These are phyloP conservation scores for Yamadazyma philogaea DNA, from an alignment of 805 yeast species.

Conservation along the genomic window DNA sequence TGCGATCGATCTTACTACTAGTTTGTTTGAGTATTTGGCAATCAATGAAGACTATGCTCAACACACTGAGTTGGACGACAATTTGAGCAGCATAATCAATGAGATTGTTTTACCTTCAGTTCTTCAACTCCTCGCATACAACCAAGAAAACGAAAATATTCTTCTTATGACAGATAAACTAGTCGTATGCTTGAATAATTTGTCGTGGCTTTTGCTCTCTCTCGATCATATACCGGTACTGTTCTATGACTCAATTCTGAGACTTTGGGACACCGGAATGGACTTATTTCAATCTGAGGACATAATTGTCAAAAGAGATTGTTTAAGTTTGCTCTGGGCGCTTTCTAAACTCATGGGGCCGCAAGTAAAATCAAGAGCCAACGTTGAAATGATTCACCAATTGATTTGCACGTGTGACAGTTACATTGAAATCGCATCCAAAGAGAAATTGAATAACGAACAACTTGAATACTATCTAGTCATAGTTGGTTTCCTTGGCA, in stretches of 20 bases:
- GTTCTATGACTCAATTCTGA: slow-evolving; percentile 35
- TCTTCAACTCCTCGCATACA: slow-evolving; percentile 36
- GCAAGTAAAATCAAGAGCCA: slow-evolving; percentile 24
- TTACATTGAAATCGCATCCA: slow-evolving; percentile 2
- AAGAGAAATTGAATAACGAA: not conserved
- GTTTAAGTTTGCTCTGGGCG: slow-evolving; percentile 39
- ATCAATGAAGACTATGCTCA: slow-evolving; percentile 24
- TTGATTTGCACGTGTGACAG: slow-evolving; percentile 21
- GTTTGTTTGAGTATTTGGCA: slow-evolving; percentile 58
- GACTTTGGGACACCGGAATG: slow-evolving; percentile 29
- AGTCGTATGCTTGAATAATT: slow-evolving; percentile 67
- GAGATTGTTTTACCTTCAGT: slow-evolving; percentile 27
- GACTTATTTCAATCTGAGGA: slow-evolving; percentile 16
- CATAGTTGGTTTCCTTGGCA: slow-evolving; percentile 52
- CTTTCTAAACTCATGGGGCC: slow-evolving; percentile 36
- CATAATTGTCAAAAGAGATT: slow-evolving; percentile 27
- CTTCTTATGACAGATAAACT: slow-evolving; percentile 50
- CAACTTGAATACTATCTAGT: slow-evolving; percentile 41
- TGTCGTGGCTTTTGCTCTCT: slow-evolving; percentile 54
- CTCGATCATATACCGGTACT: slow-evolving; percentile 28
- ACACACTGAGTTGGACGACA: slow-evolving; percentile 21
- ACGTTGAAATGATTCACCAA: slow-evolving; percentile 23
- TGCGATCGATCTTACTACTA: slow-evolving; percentile 72
- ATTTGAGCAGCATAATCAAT: slow-evolving; percentile 20
- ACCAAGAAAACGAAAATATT: slow-evolving; percentile 23